Base-by-base conservation (phyloP, 768 basidiomycete species). In the Leccinum fibrillosum region DNA sequence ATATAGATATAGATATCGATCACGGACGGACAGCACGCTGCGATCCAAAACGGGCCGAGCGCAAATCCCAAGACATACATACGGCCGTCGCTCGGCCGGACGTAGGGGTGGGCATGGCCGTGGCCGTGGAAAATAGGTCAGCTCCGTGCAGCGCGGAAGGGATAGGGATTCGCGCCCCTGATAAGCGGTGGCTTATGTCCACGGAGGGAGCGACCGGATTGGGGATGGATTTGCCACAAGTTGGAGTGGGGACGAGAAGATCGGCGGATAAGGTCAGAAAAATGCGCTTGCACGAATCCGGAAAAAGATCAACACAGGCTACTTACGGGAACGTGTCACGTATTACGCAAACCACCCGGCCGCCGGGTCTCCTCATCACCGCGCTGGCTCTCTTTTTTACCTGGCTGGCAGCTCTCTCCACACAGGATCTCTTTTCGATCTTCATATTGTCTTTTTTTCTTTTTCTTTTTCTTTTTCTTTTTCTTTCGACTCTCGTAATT, bases 241-340 rank as follows among this genome's bases (percentile, higher is more conserved):
- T 39, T 39, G 28, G 44, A 30, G 23, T 49, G 35, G 42, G 64
- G 62, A 73, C 70, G 71, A 74, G 56, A 60, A 72, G 71, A 72
- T 72, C 71, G 71, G 72, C 71, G 68, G 70, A 73, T 70, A 73
- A 70, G 68, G 67, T 71, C 64, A 73, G 59, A 63, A 49, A 42
- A 61, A 58, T 21, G 57, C 56, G 53, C 51, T 5, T 53, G 21
- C 17, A 34, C 63, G 11, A 42, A 66, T 59, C 44, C 32, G 63
- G 70, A 42, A 72, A 39, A 73, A 63, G 71, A 72, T 72, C 71
- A 73, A 68, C 70, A 67, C 66, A 59, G 49, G 53, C 57, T 49
- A 17, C 12, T 62, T 63, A 62, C 59, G 68, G 70, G 55, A 62
- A 63, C 21, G 11, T 4, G 45, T 39, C 50, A 49, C 55, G 32